Conservation (phyloP, 139 green algal species). For the Chlorella sp. region DNA sequence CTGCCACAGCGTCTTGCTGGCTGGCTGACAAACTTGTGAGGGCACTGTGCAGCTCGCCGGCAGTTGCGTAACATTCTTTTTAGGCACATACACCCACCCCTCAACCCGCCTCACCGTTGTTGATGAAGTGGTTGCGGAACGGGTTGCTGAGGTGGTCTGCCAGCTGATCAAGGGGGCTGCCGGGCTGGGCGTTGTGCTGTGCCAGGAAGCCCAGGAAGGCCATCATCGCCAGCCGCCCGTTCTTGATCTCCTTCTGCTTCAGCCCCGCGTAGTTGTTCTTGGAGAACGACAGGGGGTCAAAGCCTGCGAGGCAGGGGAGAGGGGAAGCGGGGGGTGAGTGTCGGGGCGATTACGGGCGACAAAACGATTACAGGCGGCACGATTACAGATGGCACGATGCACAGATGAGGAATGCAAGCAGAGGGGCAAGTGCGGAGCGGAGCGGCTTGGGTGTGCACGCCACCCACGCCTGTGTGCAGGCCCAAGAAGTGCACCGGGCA, state of each 20-base stretch:
- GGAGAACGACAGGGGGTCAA: slow-evolving; percentile 61
- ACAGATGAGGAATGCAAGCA: too few species aligned
- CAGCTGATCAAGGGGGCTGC: slow-evolving; percentile 31
- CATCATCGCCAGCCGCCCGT: slow-evolving; percentile 69
- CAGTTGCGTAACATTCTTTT: too few species aligned
- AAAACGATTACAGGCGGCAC: neutral
- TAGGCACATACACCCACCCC: too few species aligned
- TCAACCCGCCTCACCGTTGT: slow-evolving; percentile 14
- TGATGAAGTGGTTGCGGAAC: slow-evolving; percentile 88
- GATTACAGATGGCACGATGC: too few species aligned
- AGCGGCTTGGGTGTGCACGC: too few species aligned
- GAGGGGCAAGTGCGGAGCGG: too few species aligned
- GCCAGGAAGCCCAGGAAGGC: slow-evolving; percentile 34
- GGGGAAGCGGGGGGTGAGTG: neutral
- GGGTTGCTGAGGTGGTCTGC: slow-evolving; percentile 81
- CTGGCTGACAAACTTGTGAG: neutral
- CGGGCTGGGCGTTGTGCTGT: slow-evolving; percentile 35
- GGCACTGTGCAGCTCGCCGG: neutral
- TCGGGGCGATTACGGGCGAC: neutral
- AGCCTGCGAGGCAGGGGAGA: slow-evolving; percentile 45
- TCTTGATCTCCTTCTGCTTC: slow-evolving; percentile 64
- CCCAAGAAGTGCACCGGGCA: too few species aligned
- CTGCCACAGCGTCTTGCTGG: neutral
- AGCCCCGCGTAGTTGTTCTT: slow-evolving; percentile 36
- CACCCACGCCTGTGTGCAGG: too few species aligned